phyloP scores from a whole-genome alignment of 2,329 filamentous ascomycete species.

The Emmonsia crescens region DNA sequence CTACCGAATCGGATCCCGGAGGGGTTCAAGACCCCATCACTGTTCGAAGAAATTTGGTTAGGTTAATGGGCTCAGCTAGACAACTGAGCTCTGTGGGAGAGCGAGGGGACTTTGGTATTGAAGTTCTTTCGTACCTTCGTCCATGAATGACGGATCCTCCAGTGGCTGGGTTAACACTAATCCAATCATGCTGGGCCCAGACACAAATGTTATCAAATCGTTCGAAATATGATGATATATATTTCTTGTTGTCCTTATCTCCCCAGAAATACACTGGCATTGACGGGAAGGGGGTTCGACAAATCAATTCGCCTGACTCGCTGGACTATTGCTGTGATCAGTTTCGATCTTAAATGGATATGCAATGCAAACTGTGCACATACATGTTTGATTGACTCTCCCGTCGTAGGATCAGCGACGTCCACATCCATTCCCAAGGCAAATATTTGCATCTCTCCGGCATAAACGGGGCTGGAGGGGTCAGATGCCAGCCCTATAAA shows the following conservation, averaged over 20 bases:
- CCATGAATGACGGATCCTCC: slow-evolving; percentile 35
- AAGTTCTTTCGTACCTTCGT: slow-evolving; percentile 20
- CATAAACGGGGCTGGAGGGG: slow-evolving; percentile 32
- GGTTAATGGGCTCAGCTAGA: neutral
- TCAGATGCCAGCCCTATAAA: slow-evolving; percentile 27
- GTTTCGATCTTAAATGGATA: neutral
- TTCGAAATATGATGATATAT: slow-evolving; percentile 38
- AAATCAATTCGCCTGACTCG: slow-evolving; percentile 37
- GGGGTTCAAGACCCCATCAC: slow-evolving; percentile 39
- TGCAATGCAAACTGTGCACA: neutral
- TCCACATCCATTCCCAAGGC: slow-evolving; percentile 40
- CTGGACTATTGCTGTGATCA: slow-evolving; percentile 16
- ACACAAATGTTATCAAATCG: slow-evolving; percentile 30
- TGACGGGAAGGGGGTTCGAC: slow-evolving; percentile 36
- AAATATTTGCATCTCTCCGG: slow-evolving; percentile 37
- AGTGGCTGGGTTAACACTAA: slow-evolving; percentile 33
- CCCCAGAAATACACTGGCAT: slow-evolving; percentile 40
- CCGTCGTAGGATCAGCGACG: slow-evolving; percentile 31
- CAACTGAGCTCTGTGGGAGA: neutral
- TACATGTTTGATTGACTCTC: slow-evolving; percentile 22
- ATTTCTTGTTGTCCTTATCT: slow-evolving; percentile 30
- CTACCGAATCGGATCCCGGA: slow-evolving; percentile 39
- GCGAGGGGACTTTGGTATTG: neutral
- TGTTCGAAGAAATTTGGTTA: slow-evolving; percentile 6
- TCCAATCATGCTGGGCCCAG: slow-evolving; percentile 40